These are phyloP conservation scores for Anisodus tanguticus DNA, from an alignment of 257 asterid genomes.

Conservation along the genomic window DNA sequence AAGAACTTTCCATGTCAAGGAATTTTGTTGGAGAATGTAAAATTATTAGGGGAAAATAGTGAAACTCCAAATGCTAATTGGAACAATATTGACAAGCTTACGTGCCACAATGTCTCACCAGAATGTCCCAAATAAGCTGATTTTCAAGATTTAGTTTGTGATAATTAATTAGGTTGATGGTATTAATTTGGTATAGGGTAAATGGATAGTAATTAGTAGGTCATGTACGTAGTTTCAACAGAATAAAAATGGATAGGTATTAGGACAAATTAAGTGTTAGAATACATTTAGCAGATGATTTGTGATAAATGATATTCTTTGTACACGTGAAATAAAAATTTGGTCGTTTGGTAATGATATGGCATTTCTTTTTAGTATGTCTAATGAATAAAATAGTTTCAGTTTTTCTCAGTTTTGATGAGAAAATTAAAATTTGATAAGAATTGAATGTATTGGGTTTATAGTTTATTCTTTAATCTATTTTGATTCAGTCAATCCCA, in stretches of 20 bases:
- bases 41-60: conserved; percentile 27
- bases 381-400: not conserved
- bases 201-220: not conserved
- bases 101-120: not conserved
- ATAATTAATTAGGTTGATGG: not conserved
- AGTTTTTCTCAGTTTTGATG: no score
- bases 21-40: conserved; percentile 51
- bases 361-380: not conserved
- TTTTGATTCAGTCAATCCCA: no score
- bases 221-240: not conserved
- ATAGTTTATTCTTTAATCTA: no score
- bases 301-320: conserved; percentile 12
- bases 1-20: conserved; percentile 58
- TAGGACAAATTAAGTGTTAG: not conserved
- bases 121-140: not conserved
- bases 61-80: conserved; percentile 7
- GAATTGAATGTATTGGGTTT: no score
- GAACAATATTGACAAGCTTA: not conserved
- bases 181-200: not conserved
- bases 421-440: no score
- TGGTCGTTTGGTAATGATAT: not conserved
- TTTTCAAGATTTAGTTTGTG: not conserved
- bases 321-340: not conserved
- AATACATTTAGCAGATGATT: not conserved
- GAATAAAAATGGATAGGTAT: not conserved